Percentiles rank a stretch among this genome's conserved stretches.
Conservation (phyloP, 169 alveolate genomes). For the Plasmodium coatneyi region DNA sequence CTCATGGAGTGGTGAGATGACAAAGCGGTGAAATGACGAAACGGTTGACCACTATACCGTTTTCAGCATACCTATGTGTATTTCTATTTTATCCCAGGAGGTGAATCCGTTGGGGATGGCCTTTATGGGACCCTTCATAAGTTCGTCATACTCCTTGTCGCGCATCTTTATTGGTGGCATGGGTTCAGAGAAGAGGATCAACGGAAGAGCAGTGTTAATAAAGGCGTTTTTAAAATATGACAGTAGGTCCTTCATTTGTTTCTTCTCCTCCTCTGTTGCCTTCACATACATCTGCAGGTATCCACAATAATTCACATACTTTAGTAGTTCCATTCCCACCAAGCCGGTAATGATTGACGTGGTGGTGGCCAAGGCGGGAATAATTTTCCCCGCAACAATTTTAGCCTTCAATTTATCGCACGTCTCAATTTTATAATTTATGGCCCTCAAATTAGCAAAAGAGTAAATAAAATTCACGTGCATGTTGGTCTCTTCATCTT, state of each 20-base stretch:
- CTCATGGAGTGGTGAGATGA: neutral
- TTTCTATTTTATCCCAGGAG: constrained; percentile 96
- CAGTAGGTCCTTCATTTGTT: constrained; percentile 29
- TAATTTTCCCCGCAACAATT: constrained; percentile 99
- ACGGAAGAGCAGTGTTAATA: constrained; percentile 94
- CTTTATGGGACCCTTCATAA: constrained; percentile 94
- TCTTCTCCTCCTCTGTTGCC: constrained; percentile 4
- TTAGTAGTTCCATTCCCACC: constrained; percentile 94
- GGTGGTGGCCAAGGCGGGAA: constrained; percentile 99
- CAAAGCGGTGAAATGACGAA: neutral
- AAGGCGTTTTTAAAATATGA: constrained; percentile 95
- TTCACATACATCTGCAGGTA: constrained; percentile 61
- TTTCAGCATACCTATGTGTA: constrained; percentile 86
- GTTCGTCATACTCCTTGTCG: constrained; percentile 95
- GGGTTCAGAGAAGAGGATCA: constrained; percentile 93
- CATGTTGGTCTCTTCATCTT: constrained; percentile 98
- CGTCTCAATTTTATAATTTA: constrained; percentile 95
- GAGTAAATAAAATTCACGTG: constrained; percentile 98
- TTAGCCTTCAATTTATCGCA: constrained; percentile 95
- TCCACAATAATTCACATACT: constrained; percentile 79
- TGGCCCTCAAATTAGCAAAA: constrained; percentile 97
- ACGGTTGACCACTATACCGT: constrained; percentile 29
- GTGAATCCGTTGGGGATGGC: constrained; percentile 97
- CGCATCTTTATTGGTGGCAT: constrained; percentile 86
- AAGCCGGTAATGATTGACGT: constrained; percentile 99